Conservation (phyloP, 2,329 filamentous ascomycete species). For the Cladophialophora psammophila region DNA sequence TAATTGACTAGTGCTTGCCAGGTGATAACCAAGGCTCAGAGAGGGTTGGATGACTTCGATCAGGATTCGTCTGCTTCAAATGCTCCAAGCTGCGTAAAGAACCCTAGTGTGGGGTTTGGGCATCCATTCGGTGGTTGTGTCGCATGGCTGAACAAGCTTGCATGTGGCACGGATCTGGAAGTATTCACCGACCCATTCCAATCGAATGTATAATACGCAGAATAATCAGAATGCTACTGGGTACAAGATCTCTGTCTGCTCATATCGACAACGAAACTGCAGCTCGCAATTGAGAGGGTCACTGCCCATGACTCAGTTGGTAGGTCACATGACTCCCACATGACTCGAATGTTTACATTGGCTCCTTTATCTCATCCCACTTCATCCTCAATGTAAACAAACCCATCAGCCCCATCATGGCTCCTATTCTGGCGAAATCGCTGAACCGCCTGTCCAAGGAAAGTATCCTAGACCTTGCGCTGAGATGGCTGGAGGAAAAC, state of each 20-base stretch:
- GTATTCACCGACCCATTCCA: background rate
- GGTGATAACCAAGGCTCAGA: background rate
- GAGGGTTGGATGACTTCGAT: background rate
- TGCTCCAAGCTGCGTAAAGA: constrained; percentile 1
- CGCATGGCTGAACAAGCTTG: background rate
- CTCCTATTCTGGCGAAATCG: constrained; percentile 69
- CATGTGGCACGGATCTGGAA: constrained; percentile 1
- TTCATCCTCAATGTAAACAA: constrained; percentile 38
- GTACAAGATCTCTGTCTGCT: background rate
- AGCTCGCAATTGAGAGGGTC: background rate
- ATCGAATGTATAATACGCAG: background rate
- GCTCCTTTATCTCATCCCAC: background rate
- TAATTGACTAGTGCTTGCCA: background rate
- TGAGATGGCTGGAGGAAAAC: constrained; percentile 77
- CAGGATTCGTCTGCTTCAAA: background rate
- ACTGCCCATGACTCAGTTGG: background rate
- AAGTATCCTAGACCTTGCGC: constrained; percentile 73
- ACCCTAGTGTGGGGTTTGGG: constrained; percentile 25
- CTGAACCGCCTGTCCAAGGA: constrained; percentile 74
- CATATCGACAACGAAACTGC: background rate
- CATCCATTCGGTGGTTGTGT: background rate
- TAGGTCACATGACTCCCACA: constrained; percentile 15
- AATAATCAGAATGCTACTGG: background rate
- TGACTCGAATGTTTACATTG: constrained; percentile 29
- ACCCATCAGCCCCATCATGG: constrained; percentile 55